Evolutionary conservation across 371 early-diverging fungal species (phyloP), one percentile per base, ranked within the genome.

Genomic region (Sporodiniella umbellata): DNA sequence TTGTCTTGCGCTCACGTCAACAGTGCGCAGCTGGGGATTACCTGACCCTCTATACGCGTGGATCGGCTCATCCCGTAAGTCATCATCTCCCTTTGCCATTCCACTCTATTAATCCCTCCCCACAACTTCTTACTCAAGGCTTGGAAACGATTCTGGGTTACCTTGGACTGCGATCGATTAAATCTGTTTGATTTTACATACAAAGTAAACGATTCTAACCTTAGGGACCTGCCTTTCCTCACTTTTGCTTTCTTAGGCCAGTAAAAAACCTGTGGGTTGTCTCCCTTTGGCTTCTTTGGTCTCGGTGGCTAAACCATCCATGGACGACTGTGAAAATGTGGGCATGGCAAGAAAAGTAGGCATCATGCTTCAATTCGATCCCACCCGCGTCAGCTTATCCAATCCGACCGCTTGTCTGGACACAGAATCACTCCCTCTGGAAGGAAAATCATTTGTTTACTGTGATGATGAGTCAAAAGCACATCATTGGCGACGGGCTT

Each of bases 61-160:
- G 61, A 15, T 21, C 38, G 19, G 56, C 51, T 15, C 54, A 55
- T 53, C 61, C 61, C 5, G 61, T 56, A 56, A 52, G 52, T 14
- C 5, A 11, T 14, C 5, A 4, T n/a, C 5, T 14, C n/a, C n/a
- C n/a, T n/a, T n/a, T n/a, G n/a, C n/a, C n/a, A n/a, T n/a, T n/a
- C n/a, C n/a, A n/a, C n/a, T n/a, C n/a, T n/a, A n/a, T n/a, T n/a
- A n/a, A n/a, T n/a, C n/a, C n/a, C n/a, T n/a, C n/a, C n/a, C n/a
- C n/a, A n/a, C n/a, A n/a, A n/a, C n/a, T n/a, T n/a, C n/a, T n/a
- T n/a, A n/a, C n/a, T n/a, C n/a, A n/a, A 61, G 61, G 48, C 46
- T 23, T 61, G 61, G 61, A 61, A 52, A 30, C 56, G 61, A 0
- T 61, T 52, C 25, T 61, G 61, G 61, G 61, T 49, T 4, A 26